Evolutionary conservation across 768 basidiomycete species (phyloP).

Genomic region (Russula griseocarnosa): DNA sequence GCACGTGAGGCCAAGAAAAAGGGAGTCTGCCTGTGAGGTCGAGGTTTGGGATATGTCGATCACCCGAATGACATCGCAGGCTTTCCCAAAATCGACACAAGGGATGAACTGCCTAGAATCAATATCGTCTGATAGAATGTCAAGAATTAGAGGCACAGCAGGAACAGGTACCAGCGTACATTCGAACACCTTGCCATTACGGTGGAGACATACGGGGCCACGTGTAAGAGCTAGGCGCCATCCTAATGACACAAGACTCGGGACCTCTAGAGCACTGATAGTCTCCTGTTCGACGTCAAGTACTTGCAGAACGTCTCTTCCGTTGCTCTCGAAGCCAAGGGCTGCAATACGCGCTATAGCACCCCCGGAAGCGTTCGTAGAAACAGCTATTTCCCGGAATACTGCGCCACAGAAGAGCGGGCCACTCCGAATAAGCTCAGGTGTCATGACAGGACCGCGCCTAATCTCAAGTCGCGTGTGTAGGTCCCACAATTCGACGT

Average conservation of each 20-base stretch:
- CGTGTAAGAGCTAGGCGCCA: slow-evolving; percentile 34
- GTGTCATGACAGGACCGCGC: slow-evolving; percentile 56
- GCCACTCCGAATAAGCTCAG: slow-evolving; percentile 40
- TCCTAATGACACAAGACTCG: slow-evolving; percentile 27
- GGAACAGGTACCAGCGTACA: slow-evolving; percentile 13
- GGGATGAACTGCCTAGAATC: slow-evolving; percentile 4
- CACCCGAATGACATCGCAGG: slow-evolving; percentile 15
- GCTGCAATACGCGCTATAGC: slow-evolving; percentile 14
- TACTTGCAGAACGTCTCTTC: slow-evolving; percentile 16
- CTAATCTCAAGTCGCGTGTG: slow-evolving; percentile 58
- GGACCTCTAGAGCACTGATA: neutral
- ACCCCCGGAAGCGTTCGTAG: slow-evolving; percentile 7
- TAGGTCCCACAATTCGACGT: slow-evolving; percentile 65
- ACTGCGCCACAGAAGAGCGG: slow-evolving; percentile 8
- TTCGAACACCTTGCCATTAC: slow-evolving; percentile 22
- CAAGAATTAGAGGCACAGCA: neutral
- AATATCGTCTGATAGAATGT: slow-evolving; percentile 10
- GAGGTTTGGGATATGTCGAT: slow-evolving; percentile 1
- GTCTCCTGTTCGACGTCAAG: slow-evolving; percentile 9
- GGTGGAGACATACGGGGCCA: slow-evolving; percentile 9
- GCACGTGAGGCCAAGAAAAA: slow-evolving; percentile 23
- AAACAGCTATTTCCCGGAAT: slow-evolving; percentile 24
- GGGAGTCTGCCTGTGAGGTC: neutral
- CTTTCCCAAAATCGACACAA: slow-evolving; percentile 17
- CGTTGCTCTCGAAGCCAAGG: slow-evolving; percentile 14